These are phyloP conservation scores for Calonectria leucothoes DNA, from an alignment of 2,329 filamentous ascomycete species.

Conservation along the genomic window DNA sequence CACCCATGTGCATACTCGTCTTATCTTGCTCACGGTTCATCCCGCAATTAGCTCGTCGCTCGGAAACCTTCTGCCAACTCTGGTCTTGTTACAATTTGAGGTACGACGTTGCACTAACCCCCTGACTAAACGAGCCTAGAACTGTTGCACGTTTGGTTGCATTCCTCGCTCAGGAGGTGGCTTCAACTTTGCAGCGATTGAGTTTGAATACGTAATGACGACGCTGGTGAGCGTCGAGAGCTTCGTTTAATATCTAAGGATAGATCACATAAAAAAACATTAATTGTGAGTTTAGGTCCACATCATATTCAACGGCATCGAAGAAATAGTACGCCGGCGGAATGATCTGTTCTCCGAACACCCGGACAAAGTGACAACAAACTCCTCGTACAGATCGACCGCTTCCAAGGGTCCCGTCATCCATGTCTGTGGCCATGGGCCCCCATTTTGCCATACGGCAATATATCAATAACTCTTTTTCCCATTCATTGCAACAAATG, in stretches of 20 bases:
- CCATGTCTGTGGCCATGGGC: slow-evolving; percentile 27
- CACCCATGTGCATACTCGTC: neutral
- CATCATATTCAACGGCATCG: slow-evolving; percentile 42
- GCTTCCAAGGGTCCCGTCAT: slow-evolving; percentile 32
- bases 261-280: slow-evolving; percentile 4
- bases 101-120: neutral
- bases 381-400: slow-evolving; percentile 37
- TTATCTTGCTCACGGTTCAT: neutral
- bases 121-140: neutral
- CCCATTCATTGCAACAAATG: slow-evolving; percentile 25
- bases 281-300: slow-evolving; percentile 16
- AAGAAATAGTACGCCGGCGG: slow-evolving; percentile 29
- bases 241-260: neutral
- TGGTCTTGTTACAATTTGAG: neutral
- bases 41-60: neutral
- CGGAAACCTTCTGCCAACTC: neutral
- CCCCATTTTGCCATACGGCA: slow-evolving; percentile 31
- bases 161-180: neutral
- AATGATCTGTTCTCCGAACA: slow-evolving; percentile 25
- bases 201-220: neutral
- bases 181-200: neutral
- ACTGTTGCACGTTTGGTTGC: too few species aligned
- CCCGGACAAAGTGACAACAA: slow-evolving; percentile 28
- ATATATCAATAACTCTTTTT: slow-evolving; percentile 31
- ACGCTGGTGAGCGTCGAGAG: neutral